A percentile compares a stretch with the other conserved stretches of the same genome.
Evolutionary conservation across 495 filamentous ascomycete species (phyloP).

Genomic region (Neurospora tetrasperma): DNA sequence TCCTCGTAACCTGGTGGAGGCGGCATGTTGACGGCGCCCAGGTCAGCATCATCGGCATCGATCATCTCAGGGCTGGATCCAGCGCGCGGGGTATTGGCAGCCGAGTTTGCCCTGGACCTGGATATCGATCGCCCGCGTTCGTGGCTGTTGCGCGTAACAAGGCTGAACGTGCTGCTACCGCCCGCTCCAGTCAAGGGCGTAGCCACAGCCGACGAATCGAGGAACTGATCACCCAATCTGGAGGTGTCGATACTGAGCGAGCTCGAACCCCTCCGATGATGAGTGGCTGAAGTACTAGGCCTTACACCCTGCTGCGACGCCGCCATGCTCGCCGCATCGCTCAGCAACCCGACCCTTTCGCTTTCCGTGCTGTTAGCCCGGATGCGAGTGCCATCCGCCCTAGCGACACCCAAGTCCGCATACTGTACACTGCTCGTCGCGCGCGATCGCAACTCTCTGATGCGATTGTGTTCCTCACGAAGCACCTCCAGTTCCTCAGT

Average conservation of each 20-base stretch:
- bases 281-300: constrained; percentile 7
- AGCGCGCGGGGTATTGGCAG: constrained; percentile 18
- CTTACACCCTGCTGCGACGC: not conserved
- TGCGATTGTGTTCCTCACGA: constrained; percentile 56
- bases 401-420: constrained; percentile 71
- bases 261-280: constrained; percentile 32
- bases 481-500: constrained; percentile 36
- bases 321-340: constrained; percentile 54
- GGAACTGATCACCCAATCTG: constrained; percentile 7
- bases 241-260: constrained; percentile 40
- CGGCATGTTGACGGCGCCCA: constrained; percentile 40
- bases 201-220: constrained; percentile 13
- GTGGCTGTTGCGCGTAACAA: constrained; percentile 3
- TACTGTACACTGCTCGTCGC: constrained; percentile 80
- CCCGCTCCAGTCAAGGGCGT: constrained; percentile 7
- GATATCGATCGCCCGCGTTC: not conserved
- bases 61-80: constrained; percentile 33
- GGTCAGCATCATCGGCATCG: constrained; percentile 34
- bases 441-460: constrained; percentile 53
- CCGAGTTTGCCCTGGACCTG: constrained; percentile 22
- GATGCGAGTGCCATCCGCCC: constrained; percentile 80
- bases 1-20: constrained; percentile 45
- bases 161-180: constrained; percentile 14
- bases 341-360: constrained; percentile 63
- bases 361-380: constrained; percentile 72